Evolutionary conservation across 1,284 basidiomycete genomes (phyloP), one percentile per base, ranked within the genome.

Genomic region (Austroboletus niveus): DNA sequence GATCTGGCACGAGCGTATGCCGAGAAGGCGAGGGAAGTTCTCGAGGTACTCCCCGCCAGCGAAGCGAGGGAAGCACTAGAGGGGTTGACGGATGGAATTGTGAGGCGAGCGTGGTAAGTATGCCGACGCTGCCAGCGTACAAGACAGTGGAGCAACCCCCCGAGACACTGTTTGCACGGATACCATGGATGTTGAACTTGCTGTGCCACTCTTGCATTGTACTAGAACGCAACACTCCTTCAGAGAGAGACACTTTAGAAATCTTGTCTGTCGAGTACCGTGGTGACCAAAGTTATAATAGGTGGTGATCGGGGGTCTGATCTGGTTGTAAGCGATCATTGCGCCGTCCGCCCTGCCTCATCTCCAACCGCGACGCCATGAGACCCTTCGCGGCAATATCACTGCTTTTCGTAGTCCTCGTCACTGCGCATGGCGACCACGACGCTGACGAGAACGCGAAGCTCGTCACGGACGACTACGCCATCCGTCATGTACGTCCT

Each of bases 1-100:
- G 79, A 82, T 39, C 82, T 98, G 17, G 94, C 94, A 5, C 71
- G 74, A 34, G 74, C 76, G n/a, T 91, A 97, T 65, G 89, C 90
- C 1, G 77, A 82, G 46, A 87, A 87, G 66, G 93, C 94, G 7
- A 79, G 80, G 34, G 81, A 88, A 54, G 80, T 85, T 30, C 74
- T 96, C 17, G 75, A 75, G 49, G 69, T 79, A n/a, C 76, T 97
- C 48, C 94, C 94, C 3, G 85, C 89, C 53, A 92, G 89, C 62
- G 88, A 92, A 46, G 87, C 92, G 30, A 85, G 85, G 66, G 73
- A 76, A 30, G 91, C 88, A 34, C 71, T 98, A 54, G 81, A 85
- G 55, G 74, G 70, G 22, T 69, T 92, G 57, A 79, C 85, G 29
- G 84, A 87, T 49, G 75, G 76, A 22, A 81, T 87, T 20, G 77